Percentiles rank a stretch among this genome's conserved stretches.
Evolutionary conservation across 345 rosid species (phyloP).

Genomic region (Camelina hispida): DNA sequence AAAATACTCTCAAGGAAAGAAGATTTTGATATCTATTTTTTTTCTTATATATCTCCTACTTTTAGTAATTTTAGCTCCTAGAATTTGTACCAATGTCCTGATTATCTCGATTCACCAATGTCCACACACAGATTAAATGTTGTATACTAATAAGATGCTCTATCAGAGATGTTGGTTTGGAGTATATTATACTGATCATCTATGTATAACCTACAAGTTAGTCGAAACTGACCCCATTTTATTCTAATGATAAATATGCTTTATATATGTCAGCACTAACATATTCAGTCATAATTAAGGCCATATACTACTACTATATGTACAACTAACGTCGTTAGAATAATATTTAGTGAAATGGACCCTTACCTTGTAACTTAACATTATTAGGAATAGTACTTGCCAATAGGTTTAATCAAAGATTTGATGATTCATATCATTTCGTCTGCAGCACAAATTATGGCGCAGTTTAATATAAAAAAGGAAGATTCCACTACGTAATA

Average conservation of each 20-base stretch:
- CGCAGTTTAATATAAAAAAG: conserved; percentile 7
- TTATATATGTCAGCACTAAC: conserved; percentile 35
- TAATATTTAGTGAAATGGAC: conserved; percentile 34
- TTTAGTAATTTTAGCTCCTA: too few species aligned
- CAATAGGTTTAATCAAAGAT: conserved; percentile 30
- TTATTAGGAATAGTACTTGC: not conserved
- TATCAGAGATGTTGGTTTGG: too few species aligned
- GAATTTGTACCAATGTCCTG: too few species aligned
- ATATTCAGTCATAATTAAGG: conserved; percentile 34
- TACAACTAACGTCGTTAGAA: conserved; percentile 22
- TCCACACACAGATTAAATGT: too few species aligned
- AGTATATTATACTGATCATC: too few species aligned
- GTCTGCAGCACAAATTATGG: conserved; percentile 21
- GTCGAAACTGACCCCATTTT: not conserved
- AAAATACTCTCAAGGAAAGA: too few species aligned
- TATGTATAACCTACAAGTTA: too few species aligned
- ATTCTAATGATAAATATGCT: conserved; percentile 15
- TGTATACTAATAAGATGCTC: too few species aligned
- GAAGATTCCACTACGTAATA: conserved; percentile 26
- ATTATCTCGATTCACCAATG: too few species aligned
- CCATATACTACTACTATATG: conserved; percentile 1
- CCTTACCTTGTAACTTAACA: conserved; percentile 26
- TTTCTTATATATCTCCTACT: too few species aligned
- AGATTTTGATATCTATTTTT: too few species aligned
- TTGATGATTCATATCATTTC: conserved; percentile 36